Evolutionary conservation across 2,329 filamentous ascomycete genomes (phyloP), one percentile per base, ranked within the genome.

Genomic region (Aphanocladium album): DNA sequence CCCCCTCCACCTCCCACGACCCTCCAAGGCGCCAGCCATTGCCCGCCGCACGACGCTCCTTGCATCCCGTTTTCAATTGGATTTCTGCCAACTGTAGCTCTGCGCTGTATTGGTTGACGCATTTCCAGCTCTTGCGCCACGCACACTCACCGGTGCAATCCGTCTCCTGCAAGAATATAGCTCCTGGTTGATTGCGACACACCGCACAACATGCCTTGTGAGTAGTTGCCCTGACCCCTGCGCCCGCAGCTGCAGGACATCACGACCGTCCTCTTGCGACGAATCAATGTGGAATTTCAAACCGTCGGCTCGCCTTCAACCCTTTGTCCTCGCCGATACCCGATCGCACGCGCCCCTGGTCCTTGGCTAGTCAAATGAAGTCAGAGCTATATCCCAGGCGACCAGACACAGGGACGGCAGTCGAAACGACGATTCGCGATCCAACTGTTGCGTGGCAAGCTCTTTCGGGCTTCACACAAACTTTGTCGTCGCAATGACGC

Each of bases 191-290:
- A 46, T 37, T 30, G 57, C 57, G 47, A 51, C 47, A 37, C 37
- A 52, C n/a, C 57, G 39, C 49, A 46, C 57, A 59, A 59, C 37
- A 59, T 59, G 57, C 57, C 57, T 52, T 59, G 57, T 59, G 57
- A 59, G 57, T 59, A 16, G 39, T 17, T 39, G 35, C 30, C 23
- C n/a, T 19, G 16, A n/a, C 21, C 35, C 11, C 16, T 16, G 12
- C 11, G 27, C 12, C 11, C 1, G 19, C 43, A 23, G 7, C n/a
- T 23, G 19, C 43, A n/a, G 14, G 23, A 16, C 4, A 12, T 16
- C 17, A 14, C 17, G 12, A 5, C 23, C 11, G 19, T 21, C 5
- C n/a, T 17, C 5, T 37, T 33, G 19, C n/a, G 5, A 45, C 4
- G 3, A 45, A 30, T 9, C 52, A n/a, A 33, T 45, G n/a, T 9